Conservation (phyloP, 2,329 filamentous ascomycete species). For the Neofusicoccum parvum region DNA sequence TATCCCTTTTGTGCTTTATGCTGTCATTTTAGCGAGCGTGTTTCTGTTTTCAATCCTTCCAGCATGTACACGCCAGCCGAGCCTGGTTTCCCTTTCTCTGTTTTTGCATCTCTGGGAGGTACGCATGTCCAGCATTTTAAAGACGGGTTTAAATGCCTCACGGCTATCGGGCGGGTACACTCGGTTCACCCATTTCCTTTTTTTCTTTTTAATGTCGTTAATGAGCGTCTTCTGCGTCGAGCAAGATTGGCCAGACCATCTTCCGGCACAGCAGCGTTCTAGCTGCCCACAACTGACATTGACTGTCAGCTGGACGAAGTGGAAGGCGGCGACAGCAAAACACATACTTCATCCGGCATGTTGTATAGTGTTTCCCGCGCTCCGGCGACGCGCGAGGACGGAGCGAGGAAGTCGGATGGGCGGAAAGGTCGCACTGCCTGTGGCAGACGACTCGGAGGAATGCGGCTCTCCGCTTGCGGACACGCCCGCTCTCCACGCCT, state of each 20-base stretch:
- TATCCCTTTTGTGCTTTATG: constrained; percentile 46
- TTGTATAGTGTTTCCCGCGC: constrained; percentile 37
- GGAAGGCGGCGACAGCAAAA: constrained; percentile 39
- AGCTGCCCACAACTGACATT: constrained; percentile 39
- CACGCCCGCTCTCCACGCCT: neutral
- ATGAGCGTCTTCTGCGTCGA: constrained; percentile 30
- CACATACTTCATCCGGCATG: constrained; percentile 39
- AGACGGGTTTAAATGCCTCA: constrained; percentile 45
- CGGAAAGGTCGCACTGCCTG: constrained; percentile 5
- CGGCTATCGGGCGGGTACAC: constrained; percentile 46
- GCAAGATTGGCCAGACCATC: constrained; percentile 40
- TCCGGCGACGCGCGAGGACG: constrained; percentile 23
- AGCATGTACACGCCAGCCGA: constrained; percentile 37
- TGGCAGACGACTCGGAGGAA: constrained; percentile 9
- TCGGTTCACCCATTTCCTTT: constrained; percentile 34
- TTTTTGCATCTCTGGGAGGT: constrained; percentile 48
- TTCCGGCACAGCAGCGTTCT: constrained; percentile 36
- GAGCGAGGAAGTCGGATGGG: constrained; percentile 23
- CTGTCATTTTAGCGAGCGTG: constrained; percentile 48
- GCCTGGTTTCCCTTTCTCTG: constrained; percentile 32
- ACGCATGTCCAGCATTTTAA: constrained; percentile 48
- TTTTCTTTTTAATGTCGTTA: constrained; percentile 44
- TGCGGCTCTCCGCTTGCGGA: constrained; percentile 21
- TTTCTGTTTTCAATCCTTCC: constrained; percentile 38
- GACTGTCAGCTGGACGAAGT: constrained; percentile 41